A percentile compares a stretch with the other conserved stretches of the same genome.
Conservation (phyloP, 2,329 filamentous ascomycete genomes). For the Ophiosphaerella korrae region DNA sequence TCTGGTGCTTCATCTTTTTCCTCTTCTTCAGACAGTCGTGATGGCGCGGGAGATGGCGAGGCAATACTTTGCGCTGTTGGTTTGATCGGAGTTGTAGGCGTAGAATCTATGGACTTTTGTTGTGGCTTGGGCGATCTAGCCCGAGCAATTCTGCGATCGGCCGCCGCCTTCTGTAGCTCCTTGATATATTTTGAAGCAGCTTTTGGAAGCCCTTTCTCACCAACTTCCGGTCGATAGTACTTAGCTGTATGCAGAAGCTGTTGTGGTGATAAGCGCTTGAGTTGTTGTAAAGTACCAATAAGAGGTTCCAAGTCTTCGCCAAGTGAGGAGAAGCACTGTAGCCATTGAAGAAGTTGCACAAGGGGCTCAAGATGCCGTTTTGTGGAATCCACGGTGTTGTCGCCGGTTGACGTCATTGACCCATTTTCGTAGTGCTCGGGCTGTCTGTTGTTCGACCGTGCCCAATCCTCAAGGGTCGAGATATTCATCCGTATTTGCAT, state of each 20-base stretch:
- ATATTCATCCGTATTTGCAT: conserved; percentile 99
- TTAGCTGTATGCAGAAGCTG: conserved; percentile 91
- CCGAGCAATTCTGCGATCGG: conserved; percentile 49
- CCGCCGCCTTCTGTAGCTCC: conserved; percentile 76
- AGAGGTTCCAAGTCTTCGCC: conserved; percentile 89
- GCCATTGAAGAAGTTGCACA: conserved; percentile 93
- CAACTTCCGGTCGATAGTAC: conserved; percentile 92
- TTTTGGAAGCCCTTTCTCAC: conserved; percentile 89
- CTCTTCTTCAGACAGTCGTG: conserved; percentile 52
- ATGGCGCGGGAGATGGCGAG: conserved; percentile 41
- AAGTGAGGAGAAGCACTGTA: conserved; percentile 95
- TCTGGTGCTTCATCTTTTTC: conserved; percentile 73
- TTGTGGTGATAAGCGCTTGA: conserved; percentile 81
- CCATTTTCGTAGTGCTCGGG: conserved; percentile 96
- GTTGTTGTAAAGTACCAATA: conserved; percentile 84
- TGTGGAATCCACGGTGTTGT: conserved; percentile 83
- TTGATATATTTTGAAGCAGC: conserved; percentile 85
- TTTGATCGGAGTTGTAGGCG: conserved; percentile 41
- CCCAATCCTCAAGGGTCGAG: conserved; percentile 94
- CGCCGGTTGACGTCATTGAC: conserved; percentile 81
- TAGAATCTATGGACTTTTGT: conserved; percentile 42
- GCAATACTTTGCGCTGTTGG: conserved; percentile 26
- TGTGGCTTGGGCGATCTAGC: conserved; percentile 37
- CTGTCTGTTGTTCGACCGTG: conserved; percentile 86
- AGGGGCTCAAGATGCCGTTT: conserved; percentile 85